Conservation (phyloP, 2,329 filamentous ascomycete species). For the Aspergillus piperis region DNA sequence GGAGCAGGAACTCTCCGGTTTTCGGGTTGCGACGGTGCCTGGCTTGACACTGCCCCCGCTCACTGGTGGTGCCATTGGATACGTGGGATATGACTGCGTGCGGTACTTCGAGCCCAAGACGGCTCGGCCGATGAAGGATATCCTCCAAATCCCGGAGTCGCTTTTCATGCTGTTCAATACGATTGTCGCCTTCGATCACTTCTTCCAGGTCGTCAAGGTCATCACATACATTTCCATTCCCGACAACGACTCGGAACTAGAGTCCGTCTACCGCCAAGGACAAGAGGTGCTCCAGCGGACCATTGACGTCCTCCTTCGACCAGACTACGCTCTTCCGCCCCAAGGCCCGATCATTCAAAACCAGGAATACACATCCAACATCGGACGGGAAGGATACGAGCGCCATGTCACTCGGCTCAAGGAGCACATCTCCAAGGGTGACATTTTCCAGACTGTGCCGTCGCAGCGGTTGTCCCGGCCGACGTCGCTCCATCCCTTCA, state of each 20-base stretch:
- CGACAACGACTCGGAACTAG: conserved; percentile 58
- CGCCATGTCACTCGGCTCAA: conserved; percentile 83
- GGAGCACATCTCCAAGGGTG: conserved; percentile 83
- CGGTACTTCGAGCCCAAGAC: conserved; percentile 98
- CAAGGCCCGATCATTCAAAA: conserved; percentile 72
- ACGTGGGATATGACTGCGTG: conserved; percentile 96
- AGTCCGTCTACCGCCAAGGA: conserved; percentile 69
- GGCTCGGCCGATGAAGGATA: conserved; percentile 82
- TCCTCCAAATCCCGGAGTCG: conserved; percentile 85
- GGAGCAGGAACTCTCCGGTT: conserved; percentile 75
- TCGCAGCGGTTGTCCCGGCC: conserved; percentile 90
- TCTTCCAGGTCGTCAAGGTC: conserved; percentile 88
- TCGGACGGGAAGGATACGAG: conserved; percentile 86
- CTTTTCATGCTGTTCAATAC: conserved; percentile 98
- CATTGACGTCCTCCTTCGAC: conserved; percentile 70
- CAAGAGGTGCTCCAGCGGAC: conserved; percentile 64
- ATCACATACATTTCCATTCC: conserved; percentile 85
- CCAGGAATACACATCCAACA: conserved; percentile 86
- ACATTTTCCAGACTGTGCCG: conserved; percentile 97
- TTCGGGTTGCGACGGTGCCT: conserved; percentile 79
- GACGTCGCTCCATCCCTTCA: conserved; percentile 92
- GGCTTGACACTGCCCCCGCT: conserved; percentile 80
- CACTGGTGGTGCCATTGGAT: conserved; percentile 90
- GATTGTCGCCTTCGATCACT: conserved; percentile 90
- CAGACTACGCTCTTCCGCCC: conserved; percentile 73